Evolutionary conservation across 2,329 filamentous ascomycete species (phyloP), one percentile per base, ranked within the genome.

Genomic region (Mariannaea elegans): DNA sequence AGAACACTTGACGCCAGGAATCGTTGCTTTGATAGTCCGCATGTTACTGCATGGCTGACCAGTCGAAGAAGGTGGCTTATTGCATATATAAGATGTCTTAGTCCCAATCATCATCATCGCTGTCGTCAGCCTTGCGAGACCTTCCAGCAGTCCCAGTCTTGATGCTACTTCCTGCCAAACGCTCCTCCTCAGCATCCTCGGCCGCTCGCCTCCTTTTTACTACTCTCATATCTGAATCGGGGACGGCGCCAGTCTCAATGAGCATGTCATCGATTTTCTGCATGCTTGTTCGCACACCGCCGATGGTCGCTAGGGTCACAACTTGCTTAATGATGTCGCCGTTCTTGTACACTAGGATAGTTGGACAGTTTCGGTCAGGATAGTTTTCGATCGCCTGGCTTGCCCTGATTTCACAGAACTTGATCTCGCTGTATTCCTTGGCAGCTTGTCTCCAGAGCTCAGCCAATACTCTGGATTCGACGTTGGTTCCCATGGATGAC

Each of bases 351-450:
- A 97, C 86, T 63, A 99, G 74, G 32, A 99, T 93, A 0, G 95
- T 99, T 2, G 95, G 95, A 58, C 93, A 97, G 75, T 99, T 99
- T 57, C 86, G 85, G 71, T 98, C 95, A 2, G 95, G 95, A 76
- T 99, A 99, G 38, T 93, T 93, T 75, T 98, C 95, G 68, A 99
- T 97, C 58, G 95, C 97, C 79, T 97, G 87, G 72, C 93, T 89
- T 7, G 90, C 95, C 68, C 90, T 87, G 68, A 99, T 98, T 79
- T 98, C 92, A 76, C 94, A 98, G 78, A 99, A 99, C 79, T 99
- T 99, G 76, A 99, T 82, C 65, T 99, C 94, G 18, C 93, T 93
- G 72, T 93, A 99, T 71, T 94, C 93, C 60, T 78, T 80, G 1
- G 95, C 94, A 38, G 95, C 84, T 71, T 93, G 88, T 32, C 90